Evolutionary conservation across 345 rosid species (phyloP), one percentile per base, ranked within the genome.

Genomic region (Citrus inodora): DNA sequence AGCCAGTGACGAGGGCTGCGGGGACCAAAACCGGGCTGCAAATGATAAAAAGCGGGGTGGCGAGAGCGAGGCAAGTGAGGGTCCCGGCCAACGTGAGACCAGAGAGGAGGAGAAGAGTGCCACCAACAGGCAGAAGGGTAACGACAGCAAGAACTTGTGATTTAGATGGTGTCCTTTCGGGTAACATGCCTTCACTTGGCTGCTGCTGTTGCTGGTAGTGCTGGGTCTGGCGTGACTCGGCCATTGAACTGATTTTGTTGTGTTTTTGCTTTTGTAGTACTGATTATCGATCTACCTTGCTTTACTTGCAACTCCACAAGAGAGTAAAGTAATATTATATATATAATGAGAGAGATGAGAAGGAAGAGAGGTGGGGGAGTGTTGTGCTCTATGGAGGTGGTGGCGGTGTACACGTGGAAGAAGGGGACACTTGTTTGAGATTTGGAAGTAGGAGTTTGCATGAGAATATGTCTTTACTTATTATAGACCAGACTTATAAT

Each of bases 1-100:
- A 37, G 16, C 78, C 89, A 22, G 87, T 75, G 48, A 58, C 65
- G 14, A 86, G 48, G 2, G 85, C 80, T 7, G 88, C 84, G 0
- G 92, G 86, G 27, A 86, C 85, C 21, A 89, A 65, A 74, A 89
- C 81, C 19, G 85, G 90, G 83, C 90, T 86, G 81, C 71, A 86
- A 28, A 89, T 67, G 6, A 89, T 38, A 73, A 89, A 87, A 19
- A 89, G 67, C 10, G 88, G 90, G 5, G 88, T 79, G 5, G 87
- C 32, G 22, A 84, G 51, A 1, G 85, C 81, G 6, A 87, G 81
- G 51, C 83, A 85, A 11, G 80, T 68, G 22, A 89, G 80, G 4
- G 88, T 80, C 4, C 84, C 88, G 0, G 71, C 55, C 16, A 87
- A 76, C 28, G 82, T 80, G 33, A 86, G 67, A 1, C 88, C 90